Conservation (phyloP, 306 rosid genomes). For the Lotus japonicus region DNA sequence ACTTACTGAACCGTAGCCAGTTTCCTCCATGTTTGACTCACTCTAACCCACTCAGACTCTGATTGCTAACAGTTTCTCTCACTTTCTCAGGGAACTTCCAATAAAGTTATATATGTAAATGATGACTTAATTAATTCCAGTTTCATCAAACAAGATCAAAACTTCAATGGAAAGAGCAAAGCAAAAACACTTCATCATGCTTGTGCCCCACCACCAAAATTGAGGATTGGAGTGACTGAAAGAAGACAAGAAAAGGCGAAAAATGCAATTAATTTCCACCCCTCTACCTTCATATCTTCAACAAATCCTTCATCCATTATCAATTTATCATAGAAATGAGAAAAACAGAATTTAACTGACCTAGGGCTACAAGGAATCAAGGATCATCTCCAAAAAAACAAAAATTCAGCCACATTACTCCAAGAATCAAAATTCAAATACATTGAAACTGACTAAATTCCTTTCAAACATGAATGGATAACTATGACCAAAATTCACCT, state of each 20-base stretch:
- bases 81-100: constrained; percentile 2
- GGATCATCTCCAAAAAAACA: background rate
- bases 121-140: background rate
- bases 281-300: background rate
- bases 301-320: background rate
- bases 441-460: background rate
- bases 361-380: background rate
- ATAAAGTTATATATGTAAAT: background rate
- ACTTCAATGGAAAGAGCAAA: background rate
- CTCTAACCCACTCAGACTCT: background rate
- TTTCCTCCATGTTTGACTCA: background rate
- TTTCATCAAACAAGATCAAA: constrained; percentile 10
- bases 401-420: background rate
- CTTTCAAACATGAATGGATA: background rate
- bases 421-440: background rate
- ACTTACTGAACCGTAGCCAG: background rate
- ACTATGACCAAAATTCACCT: background rate
- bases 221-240: background rate
- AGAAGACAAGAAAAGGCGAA: background rate
- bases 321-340: background rate
- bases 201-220: background rate
- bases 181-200: constrained; percentile 1
- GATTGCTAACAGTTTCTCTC: background rate
- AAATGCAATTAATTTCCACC: background rate
- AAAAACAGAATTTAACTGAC: background rate